Evolutionary conservation across 768 basidiomycete species (phyloP), one percentile per base, ranked within the genome.

Genomic region (Roridomyces roridus): DNA sequence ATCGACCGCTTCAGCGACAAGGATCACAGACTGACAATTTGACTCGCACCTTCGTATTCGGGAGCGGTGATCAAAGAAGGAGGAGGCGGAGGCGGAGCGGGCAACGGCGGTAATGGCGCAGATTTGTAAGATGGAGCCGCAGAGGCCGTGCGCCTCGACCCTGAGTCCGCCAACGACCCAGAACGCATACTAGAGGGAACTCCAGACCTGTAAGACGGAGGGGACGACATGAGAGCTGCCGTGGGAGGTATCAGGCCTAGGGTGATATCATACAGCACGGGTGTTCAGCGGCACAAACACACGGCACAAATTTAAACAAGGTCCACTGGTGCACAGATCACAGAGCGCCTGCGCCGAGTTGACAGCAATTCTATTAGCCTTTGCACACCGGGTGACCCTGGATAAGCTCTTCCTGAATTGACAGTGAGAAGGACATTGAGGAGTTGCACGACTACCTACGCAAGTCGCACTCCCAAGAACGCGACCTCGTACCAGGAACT

Each of bases 1-100:
- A 15, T 50, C 46, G 46, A 39, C 46, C 36, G 46, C 35, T 37
- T 48, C 46, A 48, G 46, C 46, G 46, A 48, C 39, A 48, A 48
- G 31, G 46, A 48, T 48, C 46, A 48, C 36, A 48, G 46, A 36
- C 46, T 48, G 46, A 48, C 35, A 48, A 48, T 48, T 48, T 48
- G 46, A 21, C 35, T 48, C 46, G 46, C 35, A 48, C 46, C 46
- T 34, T 21, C 46, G 36, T 48, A 48, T 34, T 48, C 46, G 35
- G 46, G 46, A 36, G 46, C 46, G 46, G 46, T 48, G 46, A 48
- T 36, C 46, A 48, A 36, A 34, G 46, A 48, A 37, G 23, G 45
- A 26, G 45, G 28, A 29, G 45, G n/a, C n/a, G n/a, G n/a, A n/a
- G n/a, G 46, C 35, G 46, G 46, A 36, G 46, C 23, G 46, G 35